Evolutionary conservation across 1,284 basidiomycete genomes (phyloP).

Genomic region (Ustilago shanxiensis): DNA sequence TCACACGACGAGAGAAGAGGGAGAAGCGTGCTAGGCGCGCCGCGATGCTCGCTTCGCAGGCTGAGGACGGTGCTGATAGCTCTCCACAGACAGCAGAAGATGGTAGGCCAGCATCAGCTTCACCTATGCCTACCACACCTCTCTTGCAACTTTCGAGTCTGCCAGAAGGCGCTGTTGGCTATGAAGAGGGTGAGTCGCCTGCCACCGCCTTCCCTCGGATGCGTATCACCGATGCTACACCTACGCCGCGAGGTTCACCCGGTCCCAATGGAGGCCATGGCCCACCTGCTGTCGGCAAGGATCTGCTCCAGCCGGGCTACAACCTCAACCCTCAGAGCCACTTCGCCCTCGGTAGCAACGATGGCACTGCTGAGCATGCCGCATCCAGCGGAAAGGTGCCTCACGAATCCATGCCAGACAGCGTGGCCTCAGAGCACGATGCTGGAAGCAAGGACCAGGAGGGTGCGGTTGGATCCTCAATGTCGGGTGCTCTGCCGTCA

Average conservation of each 20-base stretch:
- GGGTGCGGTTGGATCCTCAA: slow-evolving; percentile 9
- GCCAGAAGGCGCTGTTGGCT: slow-evolving; percentile 16
- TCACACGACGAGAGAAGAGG: slow-evolving; percentile 62
- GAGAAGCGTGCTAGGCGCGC: slow-evolving; percentile 55
- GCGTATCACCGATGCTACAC: slow-evolving; percentile 62
- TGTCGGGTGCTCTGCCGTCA: slow-evolving; percentile 48
- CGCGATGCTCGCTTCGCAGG: slow-evolving; percentile 34
- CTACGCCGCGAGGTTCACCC: slow-evolving; percentile 58
- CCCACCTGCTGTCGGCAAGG: slow-evolving; percentile 29
- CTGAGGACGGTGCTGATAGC: slow-evolving; percentile 18
- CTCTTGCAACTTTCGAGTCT: slow-evolving; percentile 31
- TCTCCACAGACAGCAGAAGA: slow-evolving; percentile 21
- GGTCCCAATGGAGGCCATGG: slow-evolving; percentile 30
- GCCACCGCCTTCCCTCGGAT: slow-evolving; percentile 57
- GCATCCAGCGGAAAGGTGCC: not conserved
- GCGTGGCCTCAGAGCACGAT: not conserved
- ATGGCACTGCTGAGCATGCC: not conserved
- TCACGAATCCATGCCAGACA: slow-evolving; percentile 10
- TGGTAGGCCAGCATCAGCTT: slow-evolving; percentile 24
- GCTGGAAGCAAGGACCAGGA: slow-evolving; percentile 18
- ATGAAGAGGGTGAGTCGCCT: slow-evolving; percentile 52
- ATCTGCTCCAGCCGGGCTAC: slow-evolving; percentile 31
- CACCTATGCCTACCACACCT: slow-evolving; percentile 39
- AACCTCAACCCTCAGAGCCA: slow-evolving; percentile 27
- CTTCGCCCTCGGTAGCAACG: not conserved